Evolutionary conservation across 163 green algal genomes (phyloP), one percentile per base, ranked within the genome.

Genomic region (Scenedesmus sp.): DNA sequence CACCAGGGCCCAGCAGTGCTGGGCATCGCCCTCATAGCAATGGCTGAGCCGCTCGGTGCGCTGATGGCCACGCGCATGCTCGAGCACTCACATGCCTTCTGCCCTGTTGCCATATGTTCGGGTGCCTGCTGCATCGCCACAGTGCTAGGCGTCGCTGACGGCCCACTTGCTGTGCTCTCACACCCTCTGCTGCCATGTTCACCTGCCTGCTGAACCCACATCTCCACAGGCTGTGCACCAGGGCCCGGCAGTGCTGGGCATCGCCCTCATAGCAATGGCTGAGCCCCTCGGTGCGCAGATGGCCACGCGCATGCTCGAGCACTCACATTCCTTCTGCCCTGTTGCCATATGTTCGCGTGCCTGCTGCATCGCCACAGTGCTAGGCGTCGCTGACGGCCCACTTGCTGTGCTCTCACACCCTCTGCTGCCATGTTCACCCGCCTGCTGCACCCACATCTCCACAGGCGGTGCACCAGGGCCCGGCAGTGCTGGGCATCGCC

Each of bases 241-340:
- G 34, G 34, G 34, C 34, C 34, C 34, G 34, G 34, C 34, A 46
- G 34, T 46, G 34, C 34, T 46, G 34, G 34, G 34, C 34, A 46
- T 46, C 34, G 34, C 34, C 34, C 34, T 46, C 34, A 46, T 46
- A 46, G 34, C 34, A 15, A 98, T 99, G 97, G 96, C 94, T 5
- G 98, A 99, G 95, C 98, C 99, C 52, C 95, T 99, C 73, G 98
- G 98, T 26, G 86, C 86, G 0, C 92, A 97, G 67, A 99, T 99
- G 98, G 97, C 97, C 1, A 91, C 96, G 15, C 93, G 98, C 13
- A 94, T 95, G 26, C 94, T 99, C 82, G 98, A 99, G 95, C 98
- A 99, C 94, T 13, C 2, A 5, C 54, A 46, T 46, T 46, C 34
- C 34, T 46, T 46, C 34, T 46, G 34, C 34, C 34, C 34, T 46